Conservation (phyloP, 306 rosid species). For the Trifolium subterraneum region DNA sequence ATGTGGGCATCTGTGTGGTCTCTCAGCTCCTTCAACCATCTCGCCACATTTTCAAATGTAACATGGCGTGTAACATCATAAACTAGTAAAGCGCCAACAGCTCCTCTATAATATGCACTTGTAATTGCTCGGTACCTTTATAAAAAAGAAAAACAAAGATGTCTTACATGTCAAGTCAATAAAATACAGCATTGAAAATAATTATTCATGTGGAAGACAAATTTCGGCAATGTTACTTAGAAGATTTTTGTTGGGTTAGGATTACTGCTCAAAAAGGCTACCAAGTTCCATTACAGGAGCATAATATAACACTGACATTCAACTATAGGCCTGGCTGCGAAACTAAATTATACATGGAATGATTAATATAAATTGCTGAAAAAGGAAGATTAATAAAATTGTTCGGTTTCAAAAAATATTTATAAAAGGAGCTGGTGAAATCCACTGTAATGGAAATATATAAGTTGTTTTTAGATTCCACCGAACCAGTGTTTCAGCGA, state of each 20-base stretch:
- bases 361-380: slow-evolving; percentile 9
- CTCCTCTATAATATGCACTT: slow-evolving; percentile 81
- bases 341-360: background rate
- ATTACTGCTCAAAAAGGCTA: slow-evolving; percentile 2
- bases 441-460: background rate
- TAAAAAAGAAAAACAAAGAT: slow-evolving; percentile 28
- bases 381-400: background rate
- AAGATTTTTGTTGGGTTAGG: background rate
- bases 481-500: background rate
- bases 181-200: slow-evolving; percentile 1
- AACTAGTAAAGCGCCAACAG: slow-evolving; percentile 85
- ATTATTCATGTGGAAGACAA: background rate
- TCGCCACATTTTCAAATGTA: slow-evolving; percentile 78
- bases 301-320: background rate
- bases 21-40: slow-evolving; percentile 90
- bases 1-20: slow-evolving; percentile 85
- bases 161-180: slow-evolving; percentile 7
- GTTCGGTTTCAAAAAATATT: background rate
- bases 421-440: background rate
- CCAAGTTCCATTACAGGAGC: slow-evolving; percentile 2
- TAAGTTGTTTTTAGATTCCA: background rate
- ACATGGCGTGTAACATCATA: slow-evolving; percentile 80
- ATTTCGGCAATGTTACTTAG: background rate
- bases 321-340: background rate
- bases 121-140: slow-evolving; percentile 85